Base-by-base conservation (phyloP, 345 rosid genomes). In the Nasturtium officinale region DNA sequence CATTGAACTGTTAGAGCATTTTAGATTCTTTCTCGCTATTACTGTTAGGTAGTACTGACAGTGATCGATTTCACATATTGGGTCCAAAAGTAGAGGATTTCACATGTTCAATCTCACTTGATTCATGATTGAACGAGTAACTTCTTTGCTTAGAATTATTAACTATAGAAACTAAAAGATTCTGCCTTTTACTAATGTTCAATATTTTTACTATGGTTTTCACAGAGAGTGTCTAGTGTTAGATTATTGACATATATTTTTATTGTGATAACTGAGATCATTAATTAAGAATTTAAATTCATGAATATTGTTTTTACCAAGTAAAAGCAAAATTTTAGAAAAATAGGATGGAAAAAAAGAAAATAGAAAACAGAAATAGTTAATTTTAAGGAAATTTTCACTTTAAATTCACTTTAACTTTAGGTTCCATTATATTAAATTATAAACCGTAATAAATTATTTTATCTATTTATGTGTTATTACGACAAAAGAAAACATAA, bases 11-110 rank as follows among this genome's bases (percentile, higher is more conserved):
- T 65, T 25, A 17, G 59, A 73, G 17, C 59, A 25, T 65, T 33
- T 56, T 23, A 15, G 13, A n/a, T 23, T 60, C 3, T 16, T 55
- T 55, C 30, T 73, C 59, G 26, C n/a, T 55, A 23, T 43, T 52
- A 20, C 54, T 61, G 17, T 51, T 72, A 30, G 46, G 28, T 54
- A 48, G 58, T 65, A 25, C 46, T 20, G 33, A n/a, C n/a, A n/a
- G 30, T 73, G 32, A 65, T 65, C 58, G 51, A 28, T 65, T 65
- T 65, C 77, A 56, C 72, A 47, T 73, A 33, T 46, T 46, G 58
- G 51, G 20, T 73, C 57, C 48, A 46, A 64, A 73, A 48, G 16
- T 45, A 55, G 29, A 55, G 16, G 65, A 65, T 65, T 65, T 65
- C 77, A 65, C 70, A 65, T 73, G 58, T 46, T 35, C 58, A 65